These are phyloP conservation scores for Marchantia polymorpha DNA, from an alignment of 225 moss, liverwort and hornwort species.

Conservation along the genomic window DNA sequence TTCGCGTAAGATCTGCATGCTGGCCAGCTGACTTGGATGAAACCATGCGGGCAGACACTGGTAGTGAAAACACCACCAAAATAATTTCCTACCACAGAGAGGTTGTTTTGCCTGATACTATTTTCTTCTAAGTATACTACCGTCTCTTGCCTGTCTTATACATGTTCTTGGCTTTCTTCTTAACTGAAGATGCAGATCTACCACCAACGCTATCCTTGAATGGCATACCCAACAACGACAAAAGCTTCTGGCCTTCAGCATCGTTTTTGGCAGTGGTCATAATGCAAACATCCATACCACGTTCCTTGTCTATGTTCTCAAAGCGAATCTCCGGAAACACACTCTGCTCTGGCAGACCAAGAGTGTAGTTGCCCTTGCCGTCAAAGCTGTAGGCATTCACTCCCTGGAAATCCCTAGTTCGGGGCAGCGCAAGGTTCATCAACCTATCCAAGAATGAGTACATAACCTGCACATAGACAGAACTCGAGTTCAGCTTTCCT, in stretches of 20 bases:
- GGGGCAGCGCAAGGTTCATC: slow-evolving; percentile 81
- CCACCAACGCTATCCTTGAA: slow-evolving; percentile 73
- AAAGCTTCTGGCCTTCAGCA: slow-evolving; percentile 69
- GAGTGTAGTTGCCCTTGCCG: slow-evolving; percentile 85
- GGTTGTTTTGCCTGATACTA: neutral
- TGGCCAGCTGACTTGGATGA: too few species aligned
- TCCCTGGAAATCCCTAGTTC: slow-evolving; percentile 92
- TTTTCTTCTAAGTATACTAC: neutral
- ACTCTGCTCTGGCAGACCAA: slow-evolving; percentile 83
- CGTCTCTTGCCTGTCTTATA: slow-evolving; percentile 14
- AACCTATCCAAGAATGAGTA: slow-evolving; percentile 88
- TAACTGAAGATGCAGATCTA: slow-evolving; percentile 57
- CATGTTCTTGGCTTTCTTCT: slow-evolving; percentile 46
- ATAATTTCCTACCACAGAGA: slow-evolving; percentile 7
- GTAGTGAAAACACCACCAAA: neutral
- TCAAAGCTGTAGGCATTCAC: slow-evolving; percentile 94
- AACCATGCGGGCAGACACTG: too few species aligned
- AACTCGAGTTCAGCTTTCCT: neutral
- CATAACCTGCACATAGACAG: slow-evolving; percentile 56
- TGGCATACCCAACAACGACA: slow-evolving; percentile 80
- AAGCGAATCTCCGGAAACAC: slow-evolving; percentile 95
- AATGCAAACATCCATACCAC: slow-evolving; percentile 86
- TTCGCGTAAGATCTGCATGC: too few species aligned
- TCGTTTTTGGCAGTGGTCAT: slow-evolving; percentile 69
- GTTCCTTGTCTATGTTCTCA: slow-evolving; percentile 82